Percentiles rank a stretch among this genome's conserved stretches.
These are phyloP conservation scores for Agrocybe praecox DNA, from an alignment of 768 basidiomycete species.

Conservation along the genomic window DNA sequence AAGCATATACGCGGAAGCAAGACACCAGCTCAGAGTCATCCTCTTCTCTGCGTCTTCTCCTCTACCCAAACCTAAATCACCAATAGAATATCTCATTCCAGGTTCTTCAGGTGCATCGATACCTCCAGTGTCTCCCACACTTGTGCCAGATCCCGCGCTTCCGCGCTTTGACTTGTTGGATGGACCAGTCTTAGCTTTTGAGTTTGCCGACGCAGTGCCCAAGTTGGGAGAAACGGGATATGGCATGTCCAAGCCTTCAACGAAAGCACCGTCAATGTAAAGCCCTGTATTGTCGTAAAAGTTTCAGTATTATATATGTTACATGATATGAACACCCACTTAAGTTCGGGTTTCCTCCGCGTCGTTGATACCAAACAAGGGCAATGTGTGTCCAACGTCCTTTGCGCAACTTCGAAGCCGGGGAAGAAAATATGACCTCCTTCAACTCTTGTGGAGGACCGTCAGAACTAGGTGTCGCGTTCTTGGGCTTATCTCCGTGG, in stretches of 20 bases:
- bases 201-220: background rate
- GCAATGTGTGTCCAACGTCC: conserved; percentile 74
- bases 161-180: background rate
- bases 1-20: conserved; percentile 67
- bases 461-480: conserved; percentile 32
- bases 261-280: conserved; percentile 73
- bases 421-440: conserved; percentile 36
- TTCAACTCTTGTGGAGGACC: conserved; percentile 21
- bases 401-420: conserved; percentile 48
- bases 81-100: conserved; percentile 48
- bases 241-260: conserved; percentile 60
- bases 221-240: conserved; percentile 49
- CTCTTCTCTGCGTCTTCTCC: background rate
- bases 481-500: background rate
- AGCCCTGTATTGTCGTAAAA: conserved; percentile 49
- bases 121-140: background rate
- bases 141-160: conserved; percentile 1
- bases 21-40: conserved; percentile 62
- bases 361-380: conserved; percentile 66
- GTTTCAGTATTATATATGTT: background rate
- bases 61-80: conserved; percentile 40
- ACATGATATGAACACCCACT: conserved; percentile 43
- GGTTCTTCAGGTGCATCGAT: background rate
- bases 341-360: conserved; percentile 55
- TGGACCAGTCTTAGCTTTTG: background rate